Evolutionary conservation across 495 filamentous ascomycete species (phyloP).

Genomic region (Podospora bellae-mahoneyi): DNA sequence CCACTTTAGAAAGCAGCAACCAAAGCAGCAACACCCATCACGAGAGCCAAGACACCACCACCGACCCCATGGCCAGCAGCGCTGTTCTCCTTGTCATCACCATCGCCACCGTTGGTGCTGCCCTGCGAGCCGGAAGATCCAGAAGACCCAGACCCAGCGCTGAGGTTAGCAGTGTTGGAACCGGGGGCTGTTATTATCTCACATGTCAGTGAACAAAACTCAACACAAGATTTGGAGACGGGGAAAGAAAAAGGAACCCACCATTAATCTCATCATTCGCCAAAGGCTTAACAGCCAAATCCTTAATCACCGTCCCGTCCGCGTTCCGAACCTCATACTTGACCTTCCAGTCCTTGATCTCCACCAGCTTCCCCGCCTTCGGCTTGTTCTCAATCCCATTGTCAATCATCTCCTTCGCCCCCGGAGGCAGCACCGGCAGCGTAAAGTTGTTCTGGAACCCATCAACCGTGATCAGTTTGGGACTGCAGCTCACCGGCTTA

Average conservation of each 20-base stretch:
- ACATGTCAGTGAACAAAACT: conserved; percentile 14
- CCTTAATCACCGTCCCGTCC: conserved; percentile 35
- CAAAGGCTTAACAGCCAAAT: conserved; percentile 44
- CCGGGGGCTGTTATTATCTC: conserved; percentile 23
- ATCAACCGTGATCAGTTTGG: conserved; percentile 57
- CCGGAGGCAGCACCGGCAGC: conserved; percentile 54
- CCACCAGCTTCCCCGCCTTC: conserved; percentile 37
- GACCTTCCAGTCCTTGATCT: conserved; percentile 43
- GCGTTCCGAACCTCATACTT: conserved; percentile 38
- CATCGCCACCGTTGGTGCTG: neutral
- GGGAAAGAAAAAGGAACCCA: conserved; percentile 18
- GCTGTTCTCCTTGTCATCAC: conserved; percentile 18
- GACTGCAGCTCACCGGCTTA: conserved; percentile 56
- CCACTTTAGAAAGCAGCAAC: conserved; percentile 14
- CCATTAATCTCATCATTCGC: conserved; percentile 40
- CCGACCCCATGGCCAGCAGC: conserved; percentile 14
- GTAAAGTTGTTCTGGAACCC: conserved; percentile 74
- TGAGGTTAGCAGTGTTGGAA: conserved; percentile 17
- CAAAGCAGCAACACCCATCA: conserved; percentile 29
- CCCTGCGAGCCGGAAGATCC: conserved; percentile 3
- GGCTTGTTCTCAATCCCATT: conserved; percentile 47
- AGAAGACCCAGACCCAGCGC: conserved; percentile 8
- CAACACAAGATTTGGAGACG: conserved; percentile 2
- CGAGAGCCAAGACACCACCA: conserved; percentile 20
- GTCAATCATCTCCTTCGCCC: conserved; percentile 50